A percentile compares a stretch with the other conserved stretches of the same genome.
These are phyloP conservation scores for Epichloe bromicola DNA, from an alignment of 2,329 filamentous ascomycete genomes.

Conservation along the genomic window DNA sequence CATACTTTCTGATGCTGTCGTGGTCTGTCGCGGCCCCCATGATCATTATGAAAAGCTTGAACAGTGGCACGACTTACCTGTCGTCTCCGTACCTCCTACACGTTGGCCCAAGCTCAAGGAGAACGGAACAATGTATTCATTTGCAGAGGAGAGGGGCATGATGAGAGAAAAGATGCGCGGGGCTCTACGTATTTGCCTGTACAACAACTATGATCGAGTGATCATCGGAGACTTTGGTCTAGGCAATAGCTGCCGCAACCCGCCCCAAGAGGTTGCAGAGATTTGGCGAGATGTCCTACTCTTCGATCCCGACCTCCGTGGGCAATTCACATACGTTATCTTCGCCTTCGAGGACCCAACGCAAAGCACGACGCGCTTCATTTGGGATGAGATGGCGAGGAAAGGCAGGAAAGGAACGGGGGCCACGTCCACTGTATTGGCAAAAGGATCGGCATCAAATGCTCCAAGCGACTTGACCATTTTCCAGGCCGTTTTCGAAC, in stretches of 20 bases:
- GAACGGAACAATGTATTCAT: constrained; percentile 55
- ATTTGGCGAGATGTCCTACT: constrained; percentile 54
- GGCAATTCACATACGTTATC: constrained; percentile 47
- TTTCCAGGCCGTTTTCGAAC: constrained; percentile 39
- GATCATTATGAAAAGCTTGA: constrained; percentile 47
- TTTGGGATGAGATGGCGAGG: constrained; percentile 42
- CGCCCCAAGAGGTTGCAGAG: constrained; percentile 49
- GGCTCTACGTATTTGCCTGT: constrained; percentile 56
- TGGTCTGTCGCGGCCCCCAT: constrained; percentile 60
- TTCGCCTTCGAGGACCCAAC: constrained; percentile 50
- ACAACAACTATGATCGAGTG: constrained; percentile 41
- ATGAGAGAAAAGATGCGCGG: constrained; percentile 61
- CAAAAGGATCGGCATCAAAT: constrained; percentile 3
- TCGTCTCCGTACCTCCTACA: constrained; percentile 62
- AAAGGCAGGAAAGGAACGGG: constrained; percentile 27
- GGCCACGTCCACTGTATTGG: constrained; percentile 16
- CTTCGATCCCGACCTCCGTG: constrained; percentile 48
- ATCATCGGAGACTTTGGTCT: constrained; percentile 54
- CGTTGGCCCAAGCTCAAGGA: constrained; percentile 62
- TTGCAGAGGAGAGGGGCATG: constrained; percentile 56
- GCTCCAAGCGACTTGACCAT: constrained; percentile 35
- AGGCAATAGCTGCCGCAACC: constrained; percentile 51
- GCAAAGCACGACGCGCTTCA: constrained; percentile 39
- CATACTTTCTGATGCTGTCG: constrained; percentile 57
- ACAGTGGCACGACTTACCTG: constrained; percentile 46